These are phyloP conservation scores for Salix arbutifolia DNA, from an alignment of 345 rosid genomes.

Conservation along the genomic window DNA sequence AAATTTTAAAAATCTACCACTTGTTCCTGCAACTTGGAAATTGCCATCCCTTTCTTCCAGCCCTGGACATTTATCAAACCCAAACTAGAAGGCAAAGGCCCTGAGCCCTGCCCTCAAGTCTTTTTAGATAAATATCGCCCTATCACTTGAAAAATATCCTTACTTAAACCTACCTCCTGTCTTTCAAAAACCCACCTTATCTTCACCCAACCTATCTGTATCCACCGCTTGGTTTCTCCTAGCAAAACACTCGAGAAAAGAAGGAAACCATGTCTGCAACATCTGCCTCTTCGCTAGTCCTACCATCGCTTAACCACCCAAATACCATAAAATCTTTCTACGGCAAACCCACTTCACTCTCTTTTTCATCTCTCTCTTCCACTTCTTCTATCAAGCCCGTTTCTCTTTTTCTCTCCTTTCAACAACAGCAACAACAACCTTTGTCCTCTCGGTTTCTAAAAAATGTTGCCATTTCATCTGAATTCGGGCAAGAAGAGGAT, in stretches of 20 bases:
- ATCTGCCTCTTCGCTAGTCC: conserved; percentile 58
- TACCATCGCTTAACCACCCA: conserved; percentile 55
- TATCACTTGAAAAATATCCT: background rate
- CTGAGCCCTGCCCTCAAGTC: background rate
- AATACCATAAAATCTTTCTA: conserved; percentile 33
- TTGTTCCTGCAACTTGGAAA: background rate
- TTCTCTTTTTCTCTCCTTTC: conserved; percentile 22
- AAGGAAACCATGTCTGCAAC: conserved; percentile 50
- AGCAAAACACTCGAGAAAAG: too few relatives aligned
- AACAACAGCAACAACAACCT: background rate
- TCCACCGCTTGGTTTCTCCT: background rate
- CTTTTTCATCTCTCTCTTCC: conserved; percentile 24
- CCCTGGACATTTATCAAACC: too few relatives aligned
- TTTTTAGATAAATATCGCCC: background rate
- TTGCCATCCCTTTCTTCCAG: too few relatives aligned
- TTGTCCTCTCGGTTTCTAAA: conserved; percentile 44
- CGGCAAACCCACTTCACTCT: conserved; percentile 30
- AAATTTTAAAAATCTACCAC: background rate
- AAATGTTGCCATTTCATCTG: conserved; percentile 60
- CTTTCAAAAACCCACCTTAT: conserved; percentile 18
- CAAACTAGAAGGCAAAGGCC: background rate
- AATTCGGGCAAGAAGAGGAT: conserved; percentile 61
- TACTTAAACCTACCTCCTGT: background rate
- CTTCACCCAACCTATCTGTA: conserved; percentile 24
- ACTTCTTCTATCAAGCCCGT: conserved; percentile 37